Evolutionary conservation across 208 protist species (phyloP), one percentile per base, ranked within the genome.

Genomic region (Acanthamoeba sp.): DNA sequence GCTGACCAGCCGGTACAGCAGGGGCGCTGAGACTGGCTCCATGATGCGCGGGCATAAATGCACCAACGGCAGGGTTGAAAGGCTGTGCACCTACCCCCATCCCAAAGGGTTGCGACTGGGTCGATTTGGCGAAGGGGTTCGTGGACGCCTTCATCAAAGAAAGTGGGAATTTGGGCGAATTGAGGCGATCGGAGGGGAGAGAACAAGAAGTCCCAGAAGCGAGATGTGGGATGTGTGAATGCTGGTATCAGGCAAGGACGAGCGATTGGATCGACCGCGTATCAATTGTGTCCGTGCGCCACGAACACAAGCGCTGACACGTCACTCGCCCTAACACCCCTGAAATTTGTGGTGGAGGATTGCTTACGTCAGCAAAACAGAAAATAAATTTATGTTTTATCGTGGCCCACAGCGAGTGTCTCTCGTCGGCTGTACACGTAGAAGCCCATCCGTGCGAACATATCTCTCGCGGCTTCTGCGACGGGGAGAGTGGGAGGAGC

Each of bases 311-410:
- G 7, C 3, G 6, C 48, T 1, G 57, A 64, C 57, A 29, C 27
- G 57, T 64, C 57, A 29, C 27, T 9, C 57, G 0, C 32, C n/a
- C 66, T 14, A 76, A 34, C 18, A 24, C 36, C 22, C 20, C 66
- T n/a, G 66, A 76, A 76, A 76, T 76, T 76, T 76, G n/a, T 52
- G 48, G 2, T 14, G 29, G 1, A 20, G n/a, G 36, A 5, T 5
- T 45, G 66, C 66, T 76, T 27, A 76, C 66, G 66, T 76, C 66
- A 76, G 14, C 66, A 42, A 42, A 71, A 71, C 27, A 71, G 27
- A 22, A 71, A 71, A 71, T 6, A 71, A 34, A 71, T 6, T 16
- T 29, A 71, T 6, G 27, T 36, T 71, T 36, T 7, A 29, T 36
- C 14, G n/a, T 40, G 3, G 18, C n/a, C n/a, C 5, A 55, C 48